Conservation (phyloP, 2,329 filamentous ascomycete species). For the Juglanconis oblonga region DNA sequence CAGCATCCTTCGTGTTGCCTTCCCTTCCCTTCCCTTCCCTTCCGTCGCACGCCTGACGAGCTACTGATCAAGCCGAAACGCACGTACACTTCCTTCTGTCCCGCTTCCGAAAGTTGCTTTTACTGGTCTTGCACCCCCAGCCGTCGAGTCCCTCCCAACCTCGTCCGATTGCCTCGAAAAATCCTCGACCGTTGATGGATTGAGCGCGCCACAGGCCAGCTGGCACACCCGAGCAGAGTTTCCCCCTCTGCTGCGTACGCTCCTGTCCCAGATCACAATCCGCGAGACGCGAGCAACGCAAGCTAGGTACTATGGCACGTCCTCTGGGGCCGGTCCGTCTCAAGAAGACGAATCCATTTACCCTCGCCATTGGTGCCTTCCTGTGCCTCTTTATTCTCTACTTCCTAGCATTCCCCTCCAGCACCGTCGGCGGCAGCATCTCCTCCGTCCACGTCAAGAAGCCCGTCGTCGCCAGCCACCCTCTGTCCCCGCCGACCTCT, state of each 20-base stretch:
- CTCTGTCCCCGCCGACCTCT: slow-evolving; percentile 70
- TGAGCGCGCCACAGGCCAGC: slow-evolving; percentile 11
- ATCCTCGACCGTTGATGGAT: slow-evolving; percentile 15
- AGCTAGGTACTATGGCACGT: slow-evolving; percentile 45
- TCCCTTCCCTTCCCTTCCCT: not conserved
- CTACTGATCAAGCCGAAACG: not conserved
- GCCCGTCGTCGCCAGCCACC: slow-evolving; percentile 58
- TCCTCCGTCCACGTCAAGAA: slow-evolving; percentile 41
- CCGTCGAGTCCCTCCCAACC: not conserved
- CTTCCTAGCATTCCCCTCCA: slow-evolving; percentile 57
- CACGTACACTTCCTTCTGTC: not conserved
- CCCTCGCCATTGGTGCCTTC: slow-evolving; percentile 66
- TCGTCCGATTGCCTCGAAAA: not conserved
- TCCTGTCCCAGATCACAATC: not conserved
- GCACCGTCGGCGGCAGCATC: slow-evolving; percentile 45
- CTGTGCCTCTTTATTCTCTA: slow-evolving; percentile 70
- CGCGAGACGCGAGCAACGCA: not conserved
- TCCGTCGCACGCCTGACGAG: slow-evolving; percentile 1
- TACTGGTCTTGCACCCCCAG: not conserved
- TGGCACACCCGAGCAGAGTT: slow-evolving; percentile 13
- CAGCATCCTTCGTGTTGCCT: slow-evolving; percentile 12
- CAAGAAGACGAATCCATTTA: slow-evolving; percentile 76
- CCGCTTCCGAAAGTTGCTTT: not conserved
- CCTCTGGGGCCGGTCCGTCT: slow-evolving; percentile 66
- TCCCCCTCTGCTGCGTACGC: not conserved